A percentile compares a stretch with the other conserved stretches of the same genome.
Evolutionary conservation across 371 early-diverging fungal species (phyloP).

Genomic region (Caulochytrium protostelioides): DNA sequence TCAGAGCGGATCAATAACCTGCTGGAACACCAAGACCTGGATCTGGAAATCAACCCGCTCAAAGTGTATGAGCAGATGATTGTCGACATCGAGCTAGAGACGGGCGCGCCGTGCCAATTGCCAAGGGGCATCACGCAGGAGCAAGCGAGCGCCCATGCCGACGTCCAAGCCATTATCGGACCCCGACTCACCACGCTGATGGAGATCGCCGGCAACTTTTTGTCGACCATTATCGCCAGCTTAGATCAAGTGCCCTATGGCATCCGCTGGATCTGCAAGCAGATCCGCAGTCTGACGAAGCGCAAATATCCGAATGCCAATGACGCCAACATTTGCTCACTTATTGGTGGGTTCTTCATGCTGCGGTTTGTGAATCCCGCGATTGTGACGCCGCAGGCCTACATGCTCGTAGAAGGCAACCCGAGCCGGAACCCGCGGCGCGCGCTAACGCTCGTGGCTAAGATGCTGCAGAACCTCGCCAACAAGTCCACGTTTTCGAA

Average conservation of each 20-base stretch:
- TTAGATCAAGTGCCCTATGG: constrained; percentile 75
- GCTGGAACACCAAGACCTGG: constrained; percentile 47
- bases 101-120: constrained; percentile 25
- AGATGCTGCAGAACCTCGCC: constrained; percentile 76
- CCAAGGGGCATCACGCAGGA: constrained; percentile 57
- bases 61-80: constrained; percentile 74
- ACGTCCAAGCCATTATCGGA: constrained; percentile 58
- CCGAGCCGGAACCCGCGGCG: constrained; percentile 62
- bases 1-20: constrained; percentile 56
- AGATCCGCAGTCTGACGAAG: constrained; percentile 79
- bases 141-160: constrained; percentile 44
- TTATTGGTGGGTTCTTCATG: constrained; percentile 93
- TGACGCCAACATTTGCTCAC: constrained; percentile 66
- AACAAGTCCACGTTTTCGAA: constrained; percentile 83
- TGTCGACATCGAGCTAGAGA: constrained; percentile 37
- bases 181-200: constrained; percentile 63
- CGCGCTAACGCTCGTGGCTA: constrained; percentile 77
- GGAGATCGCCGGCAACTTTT: constrained; percentile 60
- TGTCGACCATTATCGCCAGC: constrained; percentile 57
- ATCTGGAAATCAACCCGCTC: constrained; percentile 74
- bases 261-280: constrained; percentile 96
- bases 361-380: constrained; percentile 92
- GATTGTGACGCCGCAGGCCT: constrained; percentile 81
- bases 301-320: constrained; percentile 71
- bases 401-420: constrained; percentile 68